Evolutionary conservation across 345 rosid species (phyloP).

Genomic region (Kernera saxatilis): DNA sequence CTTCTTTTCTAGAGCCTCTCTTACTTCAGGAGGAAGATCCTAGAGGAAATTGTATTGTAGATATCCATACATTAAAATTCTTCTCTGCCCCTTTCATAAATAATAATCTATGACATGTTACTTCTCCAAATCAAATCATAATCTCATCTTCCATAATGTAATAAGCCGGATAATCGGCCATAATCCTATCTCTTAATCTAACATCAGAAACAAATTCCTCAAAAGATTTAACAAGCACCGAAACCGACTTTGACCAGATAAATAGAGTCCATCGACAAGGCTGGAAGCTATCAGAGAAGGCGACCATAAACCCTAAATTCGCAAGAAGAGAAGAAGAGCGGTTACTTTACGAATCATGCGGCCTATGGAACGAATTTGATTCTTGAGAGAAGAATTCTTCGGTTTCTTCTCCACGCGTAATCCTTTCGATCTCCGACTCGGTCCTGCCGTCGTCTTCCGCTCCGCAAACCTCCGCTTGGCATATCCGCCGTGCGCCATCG

Average conservation of each 20-base stretch:
- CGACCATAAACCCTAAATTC: not conserved
- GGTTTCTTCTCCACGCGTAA: conserved; percentile 60
- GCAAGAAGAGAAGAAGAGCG: too few relatives aligned
- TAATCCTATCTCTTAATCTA: too few relatives aligned
- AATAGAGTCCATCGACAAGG: not conserved
- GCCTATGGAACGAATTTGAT: conserved; percentile 37
- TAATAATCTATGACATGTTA: not conserved
- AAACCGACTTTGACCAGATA: not conserved
- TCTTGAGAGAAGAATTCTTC: conserved; percentile 64
- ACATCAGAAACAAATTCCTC: not conserved
- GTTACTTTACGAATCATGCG: conserved; percentile 16
- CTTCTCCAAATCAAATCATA: not conserved
- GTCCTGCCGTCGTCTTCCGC: conserved; percentile 22
- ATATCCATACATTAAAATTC: not conserved
- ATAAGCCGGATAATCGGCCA: too few relatives aligned
- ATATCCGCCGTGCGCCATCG: conserved; percentile 19
- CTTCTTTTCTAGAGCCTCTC: too few relatives aligned
- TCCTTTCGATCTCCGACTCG: conserved; percentile 58
- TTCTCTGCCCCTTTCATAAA: not conserved
- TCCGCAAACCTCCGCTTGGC: not conserved
- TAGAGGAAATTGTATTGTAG: too few relatives aligned
- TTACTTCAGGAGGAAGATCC: too few relatives aligned
- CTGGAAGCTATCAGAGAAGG: not conserved
- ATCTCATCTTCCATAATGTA: too few relatives aligned
- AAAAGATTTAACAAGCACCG: not conserved